Conservation (phyloP, 176 grass and related monocot species). For the Microstegium vimineum region DNA sequence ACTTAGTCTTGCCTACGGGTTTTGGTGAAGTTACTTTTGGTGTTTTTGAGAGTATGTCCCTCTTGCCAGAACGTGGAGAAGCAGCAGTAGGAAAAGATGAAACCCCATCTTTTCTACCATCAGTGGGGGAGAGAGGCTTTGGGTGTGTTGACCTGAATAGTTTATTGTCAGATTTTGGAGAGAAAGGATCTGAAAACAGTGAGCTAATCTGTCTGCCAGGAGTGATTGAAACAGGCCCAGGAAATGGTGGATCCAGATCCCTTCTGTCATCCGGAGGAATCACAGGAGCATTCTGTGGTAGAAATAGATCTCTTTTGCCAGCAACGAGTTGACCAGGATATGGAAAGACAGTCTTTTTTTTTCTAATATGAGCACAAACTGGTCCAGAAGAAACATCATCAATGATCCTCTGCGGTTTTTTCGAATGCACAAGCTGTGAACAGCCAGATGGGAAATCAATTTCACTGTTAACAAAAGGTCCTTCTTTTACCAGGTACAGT, state of each 20-base stretch:
- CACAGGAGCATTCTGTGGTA: conserved; percentile 16
- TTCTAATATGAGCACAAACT: conserved; percentile 18
- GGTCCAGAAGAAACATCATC: conserved; percentile 63
- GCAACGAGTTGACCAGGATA: conserved; percentile 20
- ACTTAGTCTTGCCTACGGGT: conserved; percentile 13
- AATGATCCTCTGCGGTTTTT: conserved; percentile 61
- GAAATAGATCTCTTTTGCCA: conserved; percentile 23
- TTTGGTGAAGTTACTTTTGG: conserved; percentile 30
- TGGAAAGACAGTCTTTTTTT: conserved; percentile 18
- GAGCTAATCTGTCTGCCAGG: conserved; percentile 20
- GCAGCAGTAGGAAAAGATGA: not conserved
- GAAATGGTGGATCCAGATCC: conserved; percentile 5
- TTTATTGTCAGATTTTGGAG: conserved; percentile 27
- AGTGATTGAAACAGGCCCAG: conserved; percentile 31
- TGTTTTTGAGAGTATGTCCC: conserved; percentile 18
- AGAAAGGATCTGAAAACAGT: conserved; percentile 9
- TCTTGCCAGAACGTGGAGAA: conserved; percentile 33
- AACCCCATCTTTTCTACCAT: conserved; percentile 15
- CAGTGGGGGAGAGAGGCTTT: conserved; percentile 26
- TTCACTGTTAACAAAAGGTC: conserved; percentile 70
- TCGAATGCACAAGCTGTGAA: conserved; percentile 67
- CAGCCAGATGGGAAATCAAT: conserved; percentile 55
- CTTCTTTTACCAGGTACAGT: conserved; percentile 80
- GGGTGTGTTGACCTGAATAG: conserved; percentile 28
- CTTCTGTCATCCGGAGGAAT: conserved; percentile 16